Percentiles rank a stretch among this genome's conserved stretches.
Conservation (phyloP, 2,329 filamentous ascomycete genomes). For the Cladophialophora immunda region DNA sequence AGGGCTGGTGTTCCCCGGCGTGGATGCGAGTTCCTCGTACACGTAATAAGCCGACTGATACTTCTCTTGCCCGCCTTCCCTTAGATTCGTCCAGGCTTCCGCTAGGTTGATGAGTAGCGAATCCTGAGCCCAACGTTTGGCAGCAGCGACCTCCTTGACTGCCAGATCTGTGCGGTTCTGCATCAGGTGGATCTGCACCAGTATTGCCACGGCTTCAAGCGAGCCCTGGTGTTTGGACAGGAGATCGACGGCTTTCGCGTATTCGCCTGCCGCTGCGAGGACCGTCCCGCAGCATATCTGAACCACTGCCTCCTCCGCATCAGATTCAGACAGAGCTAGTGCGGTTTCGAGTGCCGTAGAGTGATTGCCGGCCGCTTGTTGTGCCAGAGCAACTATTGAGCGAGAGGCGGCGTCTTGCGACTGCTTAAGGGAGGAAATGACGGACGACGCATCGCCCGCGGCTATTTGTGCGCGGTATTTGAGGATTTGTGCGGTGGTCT, state of each 20-base stretch:
- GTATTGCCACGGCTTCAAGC: constrained; percentile 79
- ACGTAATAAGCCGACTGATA: constrained; percentile 98
- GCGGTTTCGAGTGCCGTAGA: constrained; percentile 70
- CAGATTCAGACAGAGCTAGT: constrained; percentile 72
- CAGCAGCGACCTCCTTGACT: constrained; percentile 84
- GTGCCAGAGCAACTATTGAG: constrained; percentile 79
- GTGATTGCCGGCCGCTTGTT: constrained; percentile 65
- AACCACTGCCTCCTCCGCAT: constrained; percentile 78
- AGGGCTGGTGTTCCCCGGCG: constrained; percentile 79
- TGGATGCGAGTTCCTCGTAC: constrained; percentile 92
- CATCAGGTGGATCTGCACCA: constrained; percentile 89
- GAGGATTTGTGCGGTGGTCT: constrained; percentile 77
- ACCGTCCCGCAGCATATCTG: constrained; percentile 85
- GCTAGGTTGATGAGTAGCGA: constrained; percentile 91
- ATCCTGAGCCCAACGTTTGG: constrained; percentile 94
- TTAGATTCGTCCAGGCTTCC: constrained; percentile 92
- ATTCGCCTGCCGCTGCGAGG: constrained; percentile 78
- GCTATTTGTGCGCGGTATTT: constrained; percentile 84
- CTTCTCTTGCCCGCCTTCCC: constrained; percentile 90
- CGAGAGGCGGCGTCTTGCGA: constrained; percentile 74
- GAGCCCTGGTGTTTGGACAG: constrained; percentile 85
- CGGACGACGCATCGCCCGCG: constrained; percentile 77
- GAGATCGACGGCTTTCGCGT: constrained; percentile 84
- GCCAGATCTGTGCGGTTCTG: constrained; percentile 93
- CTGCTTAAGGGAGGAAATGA: constrained; percentile 72